These are phyloP conservation scores for Macadamia integrifolia DNA, from an alignment of 164 flowering plant genomes.

Conservation along the genomic window DNA sequence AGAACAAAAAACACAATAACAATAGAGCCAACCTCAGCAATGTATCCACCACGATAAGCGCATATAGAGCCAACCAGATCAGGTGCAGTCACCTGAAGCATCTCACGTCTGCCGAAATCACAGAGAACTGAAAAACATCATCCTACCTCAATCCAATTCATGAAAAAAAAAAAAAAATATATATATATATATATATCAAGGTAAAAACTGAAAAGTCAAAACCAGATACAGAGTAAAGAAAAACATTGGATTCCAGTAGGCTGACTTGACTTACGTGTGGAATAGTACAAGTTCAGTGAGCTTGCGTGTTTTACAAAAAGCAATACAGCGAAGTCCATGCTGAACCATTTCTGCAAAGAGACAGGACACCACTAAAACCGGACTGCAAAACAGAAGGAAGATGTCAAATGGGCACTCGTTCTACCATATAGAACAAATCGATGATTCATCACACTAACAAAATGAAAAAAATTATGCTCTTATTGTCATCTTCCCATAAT, in stretches of 20 bases:
- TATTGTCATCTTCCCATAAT: neutral
- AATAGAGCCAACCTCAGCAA: slow-evolving; percentile 54
- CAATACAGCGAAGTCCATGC: slow-evolving; percentile 92
- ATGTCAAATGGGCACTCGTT: neutral
- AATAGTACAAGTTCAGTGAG: slow-evolving; percentile 86
- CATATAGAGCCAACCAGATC: slow-evolving; percentile 52
- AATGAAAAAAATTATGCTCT: neutral
- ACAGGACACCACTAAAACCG: slow-evolving; percentile 65
- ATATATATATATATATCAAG: neutral
- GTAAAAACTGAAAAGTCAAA: neutral
- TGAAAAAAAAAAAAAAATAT: no score
- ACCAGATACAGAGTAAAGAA: neutral
- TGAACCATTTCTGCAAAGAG: slow-evolving; percentile 96
- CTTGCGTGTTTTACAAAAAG: slow-evolving; percentile 92
- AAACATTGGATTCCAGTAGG: slow-evolving; percentile 1
- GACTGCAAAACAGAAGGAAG: slow-evolving; percentile 45
- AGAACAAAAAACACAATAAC: neutral
- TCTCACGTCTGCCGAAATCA: slow-evolving; percentile 57
- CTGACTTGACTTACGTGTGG: slow-evolving; percentile 61
- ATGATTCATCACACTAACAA: slow-evolving; percentile 5
- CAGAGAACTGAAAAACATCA: neutral
- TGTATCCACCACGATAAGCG: slow-evolving; percentile 88
- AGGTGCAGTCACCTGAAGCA: slow-evolving; percentile 76
- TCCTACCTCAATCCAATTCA: no score
- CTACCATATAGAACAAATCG: neutral